Conservation (phyloP, 2,329 filamentous ascomycete genomes). For the Neurospora crassa region DNA sequence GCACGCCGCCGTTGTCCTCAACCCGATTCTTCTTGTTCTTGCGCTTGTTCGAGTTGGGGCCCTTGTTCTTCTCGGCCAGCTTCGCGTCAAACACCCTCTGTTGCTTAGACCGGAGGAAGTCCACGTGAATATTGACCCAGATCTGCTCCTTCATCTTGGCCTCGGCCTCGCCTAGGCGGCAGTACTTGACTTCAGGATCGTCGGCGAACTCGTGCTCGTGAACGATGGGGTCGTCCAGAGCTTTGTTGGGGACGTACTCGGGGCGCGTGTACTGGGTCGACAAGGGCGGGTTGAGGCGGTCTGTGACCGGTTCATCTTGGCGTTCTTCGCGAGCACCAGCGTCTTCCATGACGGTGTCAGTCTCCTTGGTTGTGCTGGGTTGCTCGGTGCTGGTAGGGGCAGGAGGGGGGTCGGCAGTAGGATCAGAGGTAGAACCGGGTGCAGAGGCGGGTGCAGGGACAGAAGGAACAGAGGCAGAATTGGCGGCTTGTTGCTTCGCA, state of each 20-base stretch:
- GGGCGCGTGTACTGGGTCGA: not conserved
- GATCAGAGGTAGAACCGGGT: not conserved
- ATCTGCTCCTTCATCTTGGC: conserved; percentile 77
- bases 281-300: not conserved
- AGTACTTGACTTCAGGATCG: conserved; percentile 78
- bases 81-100: conserved; percentile 71
- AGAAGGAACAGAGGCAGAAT: not conserved
- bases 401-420: not conserved
- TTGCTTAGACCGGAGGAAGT: conserved; percentile 82
- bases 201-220: conserved; percentile 77
- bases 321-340: not conserved
- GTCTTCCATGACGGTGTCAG: not conserved
- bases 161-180: conserved; percentile 64
- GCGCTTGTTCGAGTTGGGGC: conserved; percentile 42
- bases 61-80: conserved; percentile 29
- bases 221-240: conserved; percentile 55
- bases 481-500: conserved; percentile 3
- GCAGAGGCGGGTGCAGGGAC: not conserved
- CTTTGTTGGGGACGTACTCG: conserved; percentile 3
- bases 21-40: conserved; percentile 40
- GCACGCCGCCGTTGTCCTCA: conserved; percentile 48
- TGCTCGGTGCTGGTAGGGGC: not conserved
- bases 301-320: not conserved
- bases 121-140: conserved; percentile 92
- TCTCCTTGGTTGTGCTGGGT: not conserved